Conservation (phyloP, 2,329 filamentous ascomycete genomes). For the Arthroderma sp. region DNA sequence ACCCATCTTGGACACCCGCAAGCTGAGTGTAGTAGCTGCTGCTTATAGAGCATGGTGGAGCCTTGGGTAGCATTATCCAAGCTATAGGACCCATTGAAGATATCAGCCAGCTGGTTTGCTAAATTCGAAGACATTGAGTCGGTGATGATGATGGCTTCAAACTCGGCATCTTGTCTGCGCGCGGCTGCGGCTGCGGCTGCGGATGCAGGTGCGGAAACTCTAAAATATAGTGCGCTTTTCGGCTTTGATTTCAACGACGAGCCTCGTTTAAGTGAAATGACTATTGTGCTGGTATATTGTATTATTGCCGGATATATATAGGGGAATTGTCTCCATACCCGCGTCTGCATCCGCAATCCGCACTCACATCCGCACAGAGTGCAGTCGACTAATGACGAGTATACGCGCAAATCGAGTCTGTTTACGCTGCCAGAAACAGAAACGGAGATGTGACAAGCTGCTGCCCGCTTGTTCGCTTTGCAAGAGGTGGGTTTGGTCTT, state of each 20-base stretch:
- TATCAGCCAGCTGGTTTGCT: no score
- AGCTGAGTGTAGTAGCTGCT: no score
- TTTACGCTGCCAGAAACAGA: conserved; percentile 32
- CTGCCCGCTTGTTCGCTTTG: conserved; percentile 36
- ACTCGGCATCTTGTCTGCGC: no score
- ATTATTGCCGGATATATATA: neutral
- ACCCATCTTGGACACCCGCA: no score
- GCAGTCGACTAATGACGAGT: neutral
- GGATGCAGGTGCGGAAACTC: conserved; percentile 1
- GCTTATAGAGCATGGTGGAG: no score
- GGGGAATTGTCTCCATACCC: neutral
- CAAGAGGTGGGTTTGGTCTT: conserved; percentile 12
- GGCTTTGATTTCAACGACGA: neutral
- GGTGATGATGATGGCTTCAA: no score
- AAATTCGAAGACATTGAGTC: no score
- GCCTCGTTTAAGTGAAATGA: neutral
- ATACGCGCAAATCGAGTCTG: conserved; percentile 26
- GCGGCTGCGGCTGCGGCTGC: neutral
- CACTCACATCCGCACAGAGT: neutral
- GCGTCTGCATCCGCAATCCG: neutral
- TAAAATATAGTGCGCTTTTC: neutral
- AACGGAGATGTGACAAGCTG: conserved; percentile 38
- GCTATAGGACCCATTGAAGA: no score
- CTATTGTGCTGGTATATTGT: neutral
- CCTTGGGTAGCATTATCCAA: no score